Evolutionary conservation across 192 early-diverging fungal genomes (phyloP), one percentile per base, ranked within the genome.

Genomic region (Linnemannia hyalina): DNA sequence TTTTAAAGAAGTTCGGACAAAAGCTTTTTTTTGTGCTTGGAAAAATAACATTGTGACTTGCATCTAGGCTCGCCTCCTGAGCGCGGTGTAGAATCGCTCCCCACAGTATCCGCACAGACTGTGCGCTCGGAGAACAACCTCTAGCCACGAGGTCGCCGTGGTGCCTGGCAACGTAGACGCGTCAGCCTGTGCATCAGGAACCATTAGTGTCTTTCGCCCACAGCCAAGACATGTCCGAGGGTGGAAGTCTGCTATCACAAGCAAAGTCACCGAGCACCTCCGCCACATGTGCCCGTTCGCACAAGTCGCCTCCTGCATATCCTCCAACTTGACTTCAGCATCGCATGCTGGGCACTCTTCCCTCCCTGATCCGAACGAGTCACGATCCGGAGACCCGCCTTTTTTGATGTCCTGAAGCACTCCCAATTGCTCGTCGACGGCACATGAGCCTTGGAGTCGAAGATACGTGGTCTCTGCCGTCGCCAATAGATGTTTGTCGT

Each of bases 221-320:
- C 84, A 86, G 9, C 84, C 80, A 26, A 73, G 49, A 46, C 84
- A 86, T 1, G 75, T 86, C 7, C 84, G 79, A 4, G 84, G 84
- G 35, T 80, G 79, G 41, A 86, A 86, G 60, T 86, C 84, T 23
- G 84, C 44, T 6, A 86, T 57, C 41, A 86, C 22, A 32, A 78
- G 10, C 54, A 75, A 36, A 20, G 84, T 77, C 20, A 80, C 32
- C 6, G 84, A 74, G 71, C 84, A 86, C 22, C 84, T 75, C 40
- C 57, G 60, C 84, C 84, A 86, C 3, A 44, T 26, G 32, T 86
- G 84, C 5, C 75, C 76, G 69, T 86, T 80, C 1, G 20, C 26
- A 44, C 84, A 86, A 7, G 68, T 74, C 4, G 55, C 84, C 8
- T 70, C 1, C 4, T 23, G 15, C 16, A 73, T 55, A 32, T 65